phyloP scores from a whole-genome alignment of 768 basidiomycete species.

The Leucosporidium yakuticum region DNA sequence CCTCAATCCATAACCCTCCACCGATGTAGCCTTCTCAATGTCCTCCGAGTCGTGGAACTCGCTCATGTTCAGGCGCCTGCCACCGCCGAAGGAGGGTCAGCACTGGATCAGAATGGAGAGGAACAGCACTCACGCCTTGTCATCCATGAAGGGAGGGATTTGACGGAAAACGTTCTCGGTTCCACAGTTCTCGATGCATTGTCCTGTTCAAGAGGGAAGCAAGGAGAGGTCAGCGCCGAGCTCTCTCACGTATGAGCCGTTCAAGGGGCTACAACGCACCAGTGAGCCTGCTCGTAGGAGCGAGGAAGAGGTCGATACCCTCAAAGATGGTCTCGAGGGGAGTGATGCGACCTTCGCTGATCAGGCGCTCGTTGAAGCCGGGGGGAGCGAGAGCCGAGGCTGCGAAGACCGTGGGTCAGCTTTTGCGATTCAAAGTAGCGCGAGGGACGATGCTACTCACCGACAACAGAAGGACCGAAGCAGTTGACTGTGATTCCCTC shows the following conservation, averaged over 20 bases:
- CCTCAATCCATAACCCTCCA: conserved; percentile 6
- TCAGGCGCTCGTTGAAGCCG: conserved; percentile 21
- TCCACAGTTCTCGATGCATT: conserved; percentile 23
- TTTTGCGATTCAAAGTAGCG: background rate
- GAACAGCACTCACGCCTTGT: background rate
- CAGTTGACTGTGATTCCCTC: conserved; percentile 34
- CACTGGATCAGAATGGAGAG: background rate
- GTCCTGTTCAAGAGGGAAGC: background rate
- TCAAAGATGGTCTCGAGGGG: conserved; percentile 25
- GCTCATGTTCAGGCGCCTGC: conserved; percentile 4
- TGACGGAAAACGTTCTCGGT: conserved; percentile 17
- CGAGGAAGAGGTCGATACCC: conserved; percentile 26
- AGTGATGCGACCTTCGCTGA: conserved; percentile 18
- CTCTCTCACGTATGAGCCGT: too few relatives aligned
- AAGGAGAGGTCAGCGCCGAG: background rate
- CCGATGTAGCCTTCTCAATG: background rate
- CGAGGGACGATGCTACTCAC: background rate
- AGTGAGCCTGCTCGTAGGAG: conserved; percentile 9
- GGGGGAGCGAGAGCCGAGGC: conserved; percentile 26
- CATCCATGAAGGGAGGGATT: background rate
- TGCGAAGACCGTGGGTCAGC: background rate
- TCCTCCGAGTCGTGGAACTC: conserved; percentile 11
- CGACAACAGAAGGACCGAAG: conserved; percentile 28
- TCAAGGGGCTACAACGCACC: conserved; percentile 3
- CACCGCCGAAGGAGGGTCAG: background rate